Evolutionary conservation across 352 stramenopile genomes (phyloP), one percentile per base, ranked within the genome.

Genomic region (Globisporangium splendens): DNA sequence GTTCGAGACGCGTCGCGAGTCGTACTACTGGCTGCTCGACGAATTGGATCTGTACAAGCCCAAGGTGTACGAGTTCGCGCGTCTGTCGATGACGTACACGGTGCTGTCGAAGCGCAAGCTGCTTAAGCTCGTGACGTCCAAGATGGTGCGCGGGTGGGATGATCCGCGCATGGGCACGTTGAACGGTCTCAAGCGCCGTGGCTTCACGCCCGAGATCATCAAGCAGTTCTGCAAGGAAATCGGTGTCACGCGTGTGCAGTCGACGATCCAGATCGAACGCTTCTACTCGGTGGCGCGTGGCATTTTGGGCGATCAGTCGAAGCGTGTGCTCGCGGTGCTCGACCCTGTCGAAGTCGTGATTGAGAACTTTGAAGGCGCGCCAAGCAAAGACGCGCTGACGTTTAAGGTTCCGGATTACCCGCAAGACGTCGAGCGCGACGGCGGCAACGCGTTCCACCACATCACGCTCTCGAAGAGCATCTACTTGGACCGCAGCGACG

Each of bases 1-100:
- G 77, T 99, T 99, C 72, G 97, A 99, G 79, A 98, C 94, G 18
- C 86, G 97, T 14, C 88, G 97, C 42, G 96, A 99, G 72, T 98
- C 94, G 38, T 99, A 99, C 79, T 99, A 98, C 79, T 99, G 98
- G 97, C 89, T 99, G 47, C 78, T 99, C 50, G 74, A 98, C 75
- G 93, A 91, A 53, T 72, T 99, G 11, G 90, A 98, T 46, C 81
- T 99, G 69, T 99, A 98, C 77, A 96, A 98, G 67, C 96, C 98
- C 47, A 98, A 98, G 62, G 93, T 98, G 65, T 98, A 98, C 73
- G 95, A 98, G 73, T 98, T 98, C 63, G 91, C 96, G 7, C 81
- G 98, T 24, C 84, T 99, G 14, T 98, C 98, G 54, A 95, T 99
- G 67, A 97, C 96, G 33, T 98, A 98, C 79, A 99, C 96, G 20